phyloP scores from a whole-genome alignment of 1,139 yeast genomes.

The Wickerhamomyces sp. region DNA sequence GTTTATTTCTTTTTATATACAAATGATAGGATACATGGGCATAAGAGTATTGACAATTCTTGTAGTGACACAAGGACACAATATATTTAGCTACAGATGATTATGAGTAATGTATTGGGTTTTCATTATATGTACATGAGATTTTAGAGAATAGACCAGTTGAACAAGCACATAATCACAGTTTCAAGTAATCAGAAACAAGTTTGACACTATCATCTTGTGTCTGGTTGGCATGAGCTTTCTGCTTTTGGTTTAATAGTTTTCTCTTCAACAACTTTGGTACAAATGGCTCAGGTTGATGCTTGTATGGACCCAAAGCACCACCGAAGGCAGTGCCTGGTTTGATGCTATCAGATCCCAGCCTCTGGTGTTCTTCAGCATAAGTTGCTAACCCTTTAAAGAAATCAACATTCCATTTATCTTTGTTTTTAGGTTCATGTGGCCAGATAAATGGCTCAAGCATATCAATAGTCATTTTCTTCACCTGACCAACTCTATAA shows the following conservation, averaged over 20 bases:
- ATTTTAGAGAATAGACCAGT: neutral
- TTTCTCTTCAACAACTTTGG: constrained; percentile 44
- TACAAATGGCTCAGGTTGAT: constrained; percentile 65
- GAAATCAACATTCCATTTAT: constrained; percentile 32
- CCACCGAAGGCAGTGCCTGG: constrained; percentile 79
- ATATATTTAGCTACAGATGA: no score
- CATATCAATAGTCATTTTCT: constrained; percentile 95
- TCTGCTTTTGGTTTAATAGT: constrained; percentile 37
- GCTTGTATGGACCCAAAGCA: constrained; percentile 63
- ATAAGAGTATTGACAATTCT: no score
- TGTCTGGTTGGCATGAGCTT: constrained; percentile 23
- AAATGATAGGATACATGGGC: no score
- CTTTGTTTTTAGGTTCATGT: constrained; percentile 45
- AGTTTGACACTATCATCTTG: constrained; percentile 26
- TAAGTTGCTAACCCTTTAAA: constrained; percentile 35
- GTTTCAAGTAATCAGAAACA: constrained; percentile 17
- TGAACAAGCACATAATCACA: constrained; percentile 4
- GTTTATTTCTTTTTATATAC: no score
- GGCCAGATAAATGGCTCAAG: constrained; percentile 95
- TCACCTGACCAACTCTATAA: constrained; percentile 73
- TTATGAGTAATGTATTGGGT: no score
- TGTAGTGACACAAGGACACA: no score
- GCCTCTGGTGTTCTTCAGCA: constrained; percentile 37
- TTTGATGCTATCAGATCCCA: constrained; percentile 68
- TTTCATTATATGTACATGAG: constrained; percentile 1